Conservation (phyloP, 768 basidiomycete genomes). For the Tulasnella sp. region DNA sequence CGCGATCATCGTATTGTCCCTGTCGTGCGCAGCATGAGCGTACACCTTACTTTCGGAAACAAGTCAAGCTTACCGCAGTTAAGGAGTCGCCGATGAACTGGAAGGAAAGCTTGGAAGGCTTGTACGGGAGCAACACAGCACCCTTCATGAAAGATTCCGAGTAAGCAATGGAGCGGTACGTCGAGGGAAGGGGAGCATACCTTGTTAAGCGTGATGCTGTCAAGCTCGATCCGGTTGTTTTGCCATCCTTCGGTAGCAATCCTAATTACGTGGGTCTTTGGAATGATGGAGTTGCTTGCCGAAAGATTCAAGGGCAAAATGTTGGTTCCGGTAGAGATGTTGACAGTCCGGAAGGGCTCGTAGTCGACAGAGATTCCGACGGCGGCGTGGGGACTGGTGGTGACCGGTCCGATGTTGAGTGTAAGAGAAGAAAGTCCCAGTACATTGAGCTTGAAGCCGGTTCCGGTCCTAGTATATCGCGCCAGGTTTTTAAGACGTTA, state of each 20-base stretch:
- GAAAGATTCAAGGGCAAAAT: conserved; percentile 28
- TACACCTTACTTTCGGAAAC: background rate
- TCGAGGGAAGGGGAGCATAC: conserved; percentile 22
- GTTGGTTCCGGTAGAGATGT: conserved; percentile 38
- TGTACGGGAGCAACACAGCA: conserved; percentile 36
- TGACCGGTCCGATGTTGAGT: conserved; percentile 38
- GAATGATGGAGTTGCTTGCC: conserved; percentile 25
- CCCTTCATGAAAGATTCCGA: conserved; percentile 25
- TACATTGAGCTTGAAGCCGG: conserved; percentile 38
- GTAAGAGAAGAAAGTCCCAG: conserved; percentile 32
- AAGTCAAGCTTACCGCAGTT: conserved; percentile 35
- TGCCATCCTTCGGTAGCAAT: conserved; percentile 49
- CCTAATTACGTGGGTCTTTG: conserved; percentile 18
- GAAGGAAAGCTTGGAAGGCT: conserved; percentile 35
- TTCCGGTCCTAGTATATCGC: conserved; percentile 35
- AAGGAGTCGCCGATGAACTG: conserved; percentile 51
- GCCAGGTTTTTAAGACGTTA: background rate
- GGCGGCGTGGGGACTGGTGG: conserved; percentile 36
- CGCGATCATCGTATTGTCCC: conserved; percentile 36
- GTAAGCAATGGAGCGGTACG: background rate
- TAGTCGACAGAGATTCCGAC: conserved; percentile 41
- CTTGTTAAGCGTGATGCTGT: conserved; percentile 35
- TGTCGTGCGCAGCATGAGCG: conserved; percentile 18
- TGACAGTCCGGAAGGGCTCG: conserved; percentile 34
- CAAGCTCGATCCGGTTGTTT: conserved; percentile 43